Conservation (phyloP, 2,329 filamentous ascomycete genomes). For the Alternaria ethzedia region DNA sequence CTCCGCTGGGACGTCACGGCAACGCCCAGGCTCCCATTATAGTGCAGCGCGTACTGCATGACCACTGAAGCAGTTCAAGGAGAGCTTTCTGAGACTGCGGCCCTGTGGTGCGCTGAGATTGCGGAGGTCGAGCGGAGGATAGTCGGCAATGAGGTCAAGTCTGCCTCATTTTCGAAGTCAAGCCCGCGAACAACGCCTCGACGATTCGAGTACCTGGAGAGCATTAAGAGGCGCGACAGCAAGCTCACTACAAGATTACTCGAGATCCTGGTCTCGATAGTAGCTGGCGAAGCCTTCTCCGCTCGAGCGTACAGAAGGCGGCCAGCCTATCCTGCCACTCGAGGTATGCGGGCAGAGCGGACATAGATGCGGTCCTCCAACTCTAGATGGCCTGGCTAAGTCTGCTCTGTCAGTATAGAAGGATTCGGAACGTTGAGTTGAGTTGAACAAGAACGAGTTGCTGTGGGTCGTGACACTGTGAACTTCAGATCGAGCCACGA, state of each 20-base stretch:
- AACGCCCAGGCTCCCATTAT: neutral
- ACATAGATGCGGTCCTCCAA: neutral
- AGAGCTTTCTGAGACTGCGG: neutral
- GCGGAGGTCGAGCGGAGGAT: neutral
- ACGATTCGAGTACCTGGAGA: neutral
- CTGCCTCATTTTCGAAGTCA: neutral
- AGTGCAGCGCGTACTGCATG: neutral
- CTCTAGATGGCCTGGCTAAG: neutral
- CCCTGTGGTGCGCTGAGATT: neutral
- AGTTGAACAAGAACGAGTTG: neutral
- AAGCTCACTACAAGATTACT: neutral
- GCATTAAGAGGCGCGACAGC: too few relatives aligned
- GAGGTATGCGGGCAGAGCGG: neutral
- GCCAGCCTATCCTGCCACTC: neutral
- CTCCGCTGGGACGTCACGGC: neutral
- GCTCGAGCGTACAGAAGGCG: neutral
- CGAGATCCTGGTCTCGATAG: neutral
- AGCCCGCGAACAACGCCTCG: neutral
- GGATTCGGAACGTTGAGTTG: neutral
- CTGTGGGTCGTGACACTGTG: neutral
- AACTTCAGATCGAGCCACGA: neutral
- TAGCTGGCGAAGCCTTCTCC: neutral
- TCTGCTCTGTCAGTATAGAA: neutral
- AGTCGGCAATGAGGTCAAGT: neutral
- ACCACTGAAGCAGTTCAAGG: neutral